Base-by-base conservation (phyloP, 306 rosid genomes). In the Parietaria judaica region DNA sequence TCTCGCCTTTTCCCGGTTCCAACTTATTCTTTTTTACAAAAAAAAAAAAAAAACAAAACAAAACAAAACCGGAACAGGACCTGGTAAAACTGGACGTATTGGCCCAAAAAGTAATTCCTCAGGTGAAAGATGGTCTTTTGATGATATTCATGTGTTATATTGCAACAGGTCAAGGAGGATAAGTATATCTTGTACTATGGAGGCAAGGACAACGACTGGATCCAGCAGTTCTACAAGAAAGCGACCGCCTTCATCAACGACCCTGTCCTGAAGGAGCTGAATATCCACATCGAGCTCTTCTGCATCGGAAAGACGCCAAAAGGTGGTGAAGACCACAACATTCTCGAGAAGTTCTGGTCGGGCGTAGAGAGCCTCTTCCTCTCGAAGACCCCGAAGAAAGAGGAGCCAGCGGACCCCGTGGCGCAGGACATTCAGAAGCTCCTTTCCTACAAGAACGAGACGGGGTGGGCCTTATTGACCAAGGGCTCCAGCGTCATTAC, bases 111-210 rank as follows among this genome's bases (percentile, higher is more conserved):
- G 6, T 41, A 41, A 41, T 41, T 41, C 9, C 6, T 8, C 45
- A 41, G 45, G 45, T 5, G 9, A 8, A 41, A 41, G 7, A 31
- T 31, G n/a, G 5, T 23, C 5, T 31, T 37, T 37, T 8, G 23
- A 55, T 10, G 12, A 11, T 3, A 7, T 35, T 31, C 35, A 6
- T 9, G 13, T 50, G 3, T 3, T 60, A 7, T 4, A 31, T n/a
- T 3, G 31, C 36, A 3, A 38, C 82, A 84, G 92, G 58, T 82
- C 1, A 65, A 66, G 36, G 78, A 83, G 71, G 61, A 73, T 1
- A 88, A 74, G 45, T 75, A 72, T 61, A 83, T 85, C 3, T 70
- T 88, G 72, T 80, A 83, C 68, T 85, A 85, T 6, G 94, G 94
- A 35, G 94, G 96, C 5, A 62, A 71, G 0, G 85, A 76, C 73